Base-by-base conservation (phyloP, 2,329 filamentous ascomycete genomes). In the Neopestalotiopsis rosae region DNA sequence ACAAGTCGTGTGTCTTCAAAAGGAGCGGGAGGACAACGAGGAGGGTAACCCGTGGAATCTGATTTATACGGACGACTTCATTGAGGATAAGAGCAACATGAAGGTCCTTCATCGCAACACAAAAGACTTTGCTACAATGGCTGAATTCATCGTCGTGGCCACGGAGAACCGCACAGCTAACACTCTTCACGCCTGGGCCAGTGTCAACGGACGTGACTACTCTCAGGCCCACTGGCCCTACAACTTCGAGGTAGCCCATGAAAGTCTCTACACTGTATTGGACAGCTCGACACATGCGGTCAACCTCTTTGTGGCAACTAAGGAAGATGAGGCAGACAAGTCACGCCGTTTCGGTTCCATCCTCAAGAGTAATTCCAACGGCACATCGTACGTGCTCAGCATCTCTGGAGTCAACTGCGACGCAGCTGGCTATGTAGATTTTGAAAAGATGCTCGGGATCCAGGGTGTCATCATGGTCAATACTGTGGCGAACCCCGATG, bases 331-430 rank as follows among this genome's bases (percentile, higher is more conserved):
- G 56, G 91, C 92, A 75, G 87, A 87, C 3, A 78, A 85, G 65
- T 91, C 89, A 20, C 89, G 88, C 65, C 89, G 92, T 69, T 94
- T 93, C 74, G 96, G 96, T 49, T 92, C 92, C 30, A 94, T 99
- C 74, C 90, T 99, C 81, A 99, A 98, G 88, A 98, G 94, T 77
- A 99, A 99, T 83, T 98, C 94, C 75, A 98, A 99, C 77, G 96
- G 96, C 67, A 99, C 96, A 0, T 96, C 93, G 1, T 99, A 98
- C 76, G 93, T 97, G 13, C 84, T 97, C 72, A 97, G 93, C 79
- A 86, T 96, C 30, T 85, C 89, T 63, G 89, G 89, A 24, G 94
- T 98, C 77, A 98, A 98, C 80, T 89, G 94, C 74, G 90, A 98
- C 77, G 83, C 87, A 13, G 74, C 79, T 1, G 94, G 91, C 58